A percentile compares a stretch with the other conserved stretches of the same genome.
Conservation (phyloP, 257 asterid species). For the Forsythia suspensa region DNA sequence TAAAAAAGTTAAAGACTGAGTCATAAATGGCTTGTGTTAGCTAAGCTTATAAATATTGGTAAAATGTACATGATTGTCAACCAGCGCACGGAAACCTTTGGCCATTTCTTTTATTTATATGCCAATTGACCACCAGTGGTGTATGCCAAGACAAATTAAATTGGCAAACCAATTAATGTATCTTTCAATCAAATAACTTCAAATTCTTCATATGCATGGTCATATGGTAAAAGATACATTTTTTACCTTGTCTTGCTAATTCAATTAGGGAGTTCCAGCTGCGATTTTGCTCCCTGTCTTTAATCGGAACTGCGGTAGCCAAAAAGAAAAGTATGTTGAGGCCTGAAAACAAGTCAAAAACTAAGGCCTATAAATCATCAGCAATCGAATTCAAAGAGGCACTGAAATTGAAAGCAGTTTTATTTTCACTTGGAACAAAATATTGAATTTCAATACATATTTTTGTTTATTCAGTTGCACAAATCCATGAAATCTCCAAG, state of each 20-base stretch:
- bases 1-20: neutral
- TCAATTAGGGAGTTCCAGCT: neutral
- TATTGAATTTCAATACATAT: neutral
- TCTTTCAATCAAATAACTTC: neutral
- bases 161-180: neutral
- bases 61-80: neutral
- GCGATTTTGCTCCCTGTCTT: neutral
- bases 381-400: too few relatives aligned
- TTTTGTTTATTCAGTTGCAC: neutral
- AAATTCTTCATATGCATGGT: neutral
- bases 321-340: too few relatives aligned
- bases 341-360: too few relatives aligned
- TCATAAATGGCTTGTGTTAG: neutral
- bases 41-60: neutral
- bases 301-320: too few relatives aligned
- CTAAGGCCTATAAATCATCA: too few relatives aligned
- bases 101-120: neutral
- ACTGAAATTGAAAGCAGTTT: neutral
- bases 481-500: slow-evolving; percentile 51
- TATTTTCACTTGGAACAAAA: neutral
- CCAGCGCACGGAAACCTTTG: neutral
- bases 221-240: neutral
- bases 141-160: neutral
- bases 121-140: neutral
- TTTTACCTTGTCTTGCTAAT: neutral